phyloP scores from a whole-genome alignment of 83 land plant species.

The Picea engelmannii region DNA sequence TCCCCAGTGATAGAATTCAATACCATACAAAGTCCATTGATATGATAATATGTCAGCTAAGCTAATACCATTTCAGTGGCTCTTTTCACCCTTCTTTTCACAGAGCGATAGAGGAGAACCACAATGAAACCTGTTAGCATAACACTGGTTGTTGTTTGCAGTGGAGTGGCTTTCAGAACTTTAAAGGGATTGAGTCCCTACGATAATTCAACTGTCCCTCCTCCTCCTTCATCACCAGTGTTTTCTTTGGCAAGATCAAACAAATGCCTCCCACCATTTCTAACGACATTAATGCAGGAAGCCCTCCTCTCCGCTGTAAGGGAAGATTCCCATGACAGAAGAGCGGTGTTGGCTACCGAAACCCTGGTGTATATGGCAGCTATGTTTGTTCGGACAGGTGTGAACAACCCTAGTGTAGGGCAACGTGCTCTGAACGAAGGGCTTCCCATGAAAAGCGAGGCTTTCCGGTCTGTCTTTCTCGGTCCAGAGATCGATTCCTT shows the following conservation, averaged over 20 bases:
- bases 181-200: conserved; percentile 34
- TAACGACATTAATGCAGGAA: no score
- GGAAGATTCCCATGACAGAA: no score
- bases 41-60: not conserved
- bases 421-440: no score
- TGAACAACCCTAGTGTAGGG: no score
- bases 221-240: not conserved
- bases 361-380: no score
- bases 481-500: no score
- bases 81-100: conserved; percentile 59
- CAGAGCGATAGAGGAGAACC: conserved; percentile 47
- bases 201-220: conserved; percentile 56
- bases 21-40: not conserved
- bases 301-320: no score
- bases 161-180: conserved; percentile 40
- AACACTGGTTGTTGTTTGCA: conserved; percentile 55
- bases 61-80: conserved; percentile 16
- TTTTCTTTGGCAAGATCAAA: not conserved
- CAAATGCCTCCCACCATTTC: not conserved
- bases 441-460: no score
- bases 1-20: not conserved
- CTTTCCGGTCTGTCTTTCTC: no score
- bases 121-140: conserved; percentile 67
- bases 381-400: no score
- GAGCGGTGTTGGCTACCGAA: no score